Conservation (phyloP, 2,329 filamentous ascomycete species). For the Ophiognomonia clavigignenti-juglandacearum region DNA sequence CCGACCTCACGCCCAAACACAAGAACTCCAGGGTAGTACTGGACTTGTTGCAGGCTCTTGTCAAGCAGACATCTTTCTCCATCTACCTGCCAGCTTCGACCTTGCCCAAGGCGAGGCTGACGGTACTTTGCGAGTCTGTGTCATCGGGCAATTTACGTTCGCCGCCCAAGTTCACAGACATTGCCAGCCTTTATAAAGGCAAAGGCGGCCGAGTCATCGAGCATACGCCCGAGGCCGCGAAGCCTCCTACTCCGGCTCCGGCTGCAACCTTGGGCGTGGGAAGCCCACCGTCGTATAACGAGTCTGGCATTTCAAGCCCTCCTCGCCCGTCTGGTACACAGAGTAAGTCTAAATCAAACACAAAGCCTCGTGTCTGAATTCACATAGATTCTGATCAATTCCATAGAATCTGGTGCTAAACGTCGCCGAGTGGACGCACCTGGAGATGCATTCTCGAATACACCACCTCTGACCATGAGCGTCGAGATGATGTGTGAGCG, state of each 20-base stretch:
- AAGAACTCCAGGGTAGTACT: conserved; percentile 1
- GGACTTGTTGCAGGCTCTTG: background rate
- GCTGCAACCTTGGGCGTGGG: background rate
- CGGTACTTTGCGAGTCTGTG: background rate
- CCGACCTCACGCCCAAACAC: conserved; percentile 6
- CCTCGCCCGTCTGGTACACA: background rate
- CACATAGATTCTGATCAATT: too few relatives aligned
- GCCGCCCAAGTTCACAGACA: conserved; percentile 1
- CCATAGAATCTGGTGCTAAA: conserved; percentile 6
- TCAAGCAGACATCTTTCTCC: background rate
- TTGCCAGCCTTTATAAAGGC: conserved; percentile 10
- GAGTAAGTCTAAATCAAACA: conserved; percentile 1
- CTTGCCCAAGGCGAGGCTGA: background rate
- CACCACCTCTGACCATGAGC: background rate
- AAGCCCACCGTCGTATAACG: conserved; percentile 7
- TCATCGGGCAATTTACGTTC: conserved; percentile 2
- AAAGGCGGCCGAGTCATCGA: conserved; percentile 10
- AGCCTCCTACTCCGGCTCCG: background rate
- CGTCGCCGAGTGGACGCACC: background rate
- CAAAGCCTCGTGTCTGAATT: too few relatives aligned
- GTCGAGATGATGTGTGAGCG: background rate
- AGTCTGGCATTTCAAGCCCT: background rate
- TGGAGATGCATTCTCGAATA: background rate
- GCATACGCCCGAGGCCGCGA: background rate
- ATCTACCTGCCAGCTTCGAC: background rate